Conservation (phyloP, 768 basidiomycete species). For the Tulasnella sp. region DNA sequence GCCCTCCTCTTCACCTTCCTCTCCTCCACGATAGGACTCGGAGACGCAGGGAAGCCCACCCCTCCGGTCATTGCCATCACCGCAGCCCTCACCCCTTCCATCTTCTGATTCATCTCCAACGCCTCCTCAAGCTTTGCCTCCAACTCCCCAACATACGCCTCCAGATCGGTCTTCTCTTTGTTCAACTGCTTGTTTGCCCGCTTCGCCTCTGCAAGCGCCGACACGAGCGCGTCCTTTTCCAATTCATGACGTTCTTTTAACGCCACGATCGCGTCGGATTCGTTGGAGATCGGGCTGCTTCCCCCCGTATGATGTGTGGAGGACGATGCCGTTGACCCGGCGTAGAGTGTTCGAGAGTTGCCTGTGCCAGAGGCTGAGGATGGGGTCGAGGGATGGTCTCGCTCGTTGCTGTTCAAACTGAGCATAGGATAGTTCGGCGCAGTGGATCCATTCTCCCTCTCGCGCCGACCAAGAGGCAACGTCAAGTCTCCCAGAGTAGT, state of each 20-base stretch:
- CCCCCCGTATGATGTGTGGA: background rate
- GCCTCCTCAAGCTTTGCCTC: constrained; percentile 10
- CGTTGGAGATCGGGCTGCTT: background rate
- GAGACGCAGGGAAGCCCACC: background rate
- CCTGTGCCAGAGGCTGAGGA: constrained; percentile 7
- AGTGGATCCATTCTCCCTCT: background rate
- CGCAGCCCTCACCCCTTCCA: constrained; percentile 7
- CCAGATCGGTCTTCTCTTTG: constrained; percentile 7
- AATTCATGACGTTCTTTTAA: constrained; percentile 17
- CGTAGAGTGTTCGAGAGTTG: constrained; percentile 4
- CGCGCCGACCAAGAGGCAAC: background rate
- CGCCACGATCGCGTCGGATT: constrained; percentile 7
- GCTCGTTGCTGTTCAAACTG: too few relatives aligned
- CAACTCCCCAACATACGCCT: constrained; percentile 10
- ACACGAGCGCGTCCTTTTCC: constrained; percentile 16
- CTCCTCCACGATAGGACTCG: background rate
- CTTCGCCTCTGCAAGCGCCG: constrained; percentile 11
- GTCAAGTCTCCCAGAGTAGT: background rate
- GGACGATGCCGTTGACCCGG: constrained; percentile 3
- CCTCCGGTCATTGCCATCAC: constrained; percentile 7
- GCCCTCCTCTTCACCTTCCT: background rate
- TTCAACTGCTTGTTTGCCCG: constrained; percentile 7
- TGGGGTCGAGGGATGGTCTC: constrained; percentile 8
- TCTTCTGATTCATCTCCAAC: constrained; percentile 9
- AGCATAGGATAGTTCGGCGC: background rate